These are phyloP conservation scores for Omphalotus guepiniiformis DNA, from an alignment of 768 basidiomycete species.

Conservation along the genomic window DNA sequence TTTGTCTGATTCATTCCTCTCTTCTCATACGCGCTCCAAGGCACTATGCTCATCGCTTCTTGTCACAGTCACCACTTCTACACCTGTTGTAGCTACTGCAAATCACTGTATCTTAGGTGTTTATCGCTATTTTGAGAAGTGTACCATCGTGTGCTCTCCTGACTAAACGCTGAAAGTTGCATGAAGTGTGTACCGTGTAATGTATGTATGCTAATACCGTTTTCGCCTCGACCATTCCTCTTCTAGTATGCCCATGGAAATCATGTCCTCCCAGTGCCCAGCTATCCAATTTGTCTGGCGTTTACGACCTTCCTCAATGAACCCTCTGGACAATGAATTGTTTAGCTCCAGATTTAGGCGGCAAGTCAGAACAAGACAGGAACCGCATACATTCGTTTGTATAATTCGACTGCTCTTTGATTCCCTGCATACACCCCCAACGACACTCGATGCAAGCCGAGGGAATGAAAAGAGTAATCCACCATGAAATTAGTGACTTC, in stretches of 20 bases:
- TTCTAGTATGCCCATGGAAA: conserved; percentile 34
- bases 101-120: no score
- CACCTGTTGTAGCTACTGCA: no score
- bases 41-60: not conserved
- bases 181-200: no score
- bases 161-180: no score
- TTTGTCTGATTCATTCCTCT: conserved; percentile 7
- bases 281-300: conserved; percentile 33
- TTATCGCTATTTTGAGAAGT: no score
- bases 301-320: conserved; percentile 36
- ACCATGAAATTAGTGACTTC: conserved; percentile 38
- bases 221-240: conserved; percentile 40
- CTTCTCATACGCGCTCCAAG: not conserved
- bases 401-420: conserved; percentile 32
- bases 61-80: no score
- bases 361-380: no score
- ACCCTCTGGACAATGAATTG: conserved; percentile 24
- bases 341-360: no score
- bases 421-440: conserved; percentile 36
- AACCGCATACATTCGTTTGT: conserved; percentile 36
- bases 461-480: conserved; percentile 34
- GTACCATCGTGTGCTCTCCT: no score
- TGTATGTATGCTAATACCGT: no score
- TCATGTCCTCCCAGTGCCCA: conserved; percentile 32
- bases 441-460: conserved; percentile 37